Evolutionary conservation across 2,329 filamentous ascomycete genomes (phyloP), one percentile per base, ranked within the genome.

Genomic region (Fusarium verrucosum): DNA sequence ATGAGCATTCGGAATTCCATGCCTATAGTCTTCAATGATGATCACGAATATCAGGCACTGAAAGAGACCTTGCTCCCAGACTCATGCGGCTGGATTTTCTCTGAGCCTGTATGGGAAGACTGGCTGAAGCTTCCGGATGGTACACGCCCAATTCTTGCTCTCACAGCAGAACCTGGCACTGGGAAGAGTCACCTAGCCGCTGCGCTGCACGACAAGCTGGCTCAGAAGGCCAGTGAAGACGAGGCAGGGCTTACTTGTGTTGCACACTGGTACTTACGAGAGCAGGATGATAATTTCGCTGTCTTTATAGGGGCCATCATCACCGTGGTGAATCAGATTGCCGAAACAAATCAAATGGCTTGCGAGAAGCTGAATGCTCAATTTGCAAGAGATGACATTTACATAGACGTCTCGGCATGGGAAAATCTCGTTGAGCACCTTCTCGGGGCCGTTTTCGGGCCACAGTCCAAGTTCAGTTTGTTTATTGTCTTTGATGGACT

Each of bases 231-330:
- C 0, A 23, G 40, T 1, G 62, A 64, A 1, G 69, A 74, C 16
- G 22, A 68, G 4, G 32, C 52, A 1, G 50, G 59, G 1, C 56
- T 55, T 23, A 69, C 69, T 1, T 72, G 70, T 17, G 69, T 72
- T 2, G 63, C 73, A 0, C 74, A 78, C 36, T 79, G 77, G 50
- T 78, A 76, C 44, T 78, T 78, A 50, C 73, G 75, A 2, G 76
- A 78, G 36, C 76, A 77, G 16, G 58, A 71, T 7, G 69, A 25
- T 49, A 73, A 7, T 0, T 54, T 66, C 62, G 62, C 70, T 0
- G 59, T 54, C 0, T 62, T 75, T 2, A 13, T 70, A 4, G 70
- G 65, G 16, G 73, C 69, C 2, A 26, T 78, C 2, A 58, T 71
- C 5, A 73, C 68, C 0, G 50, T 73, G 11, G 64, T 73, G 4